A percentile compares a stretch with the other conserved stretches of the same genome.
phyloP scores from a whole-genome alignment of 139 green algal species.

The Astrephomene gubernaculifera region DNA sequence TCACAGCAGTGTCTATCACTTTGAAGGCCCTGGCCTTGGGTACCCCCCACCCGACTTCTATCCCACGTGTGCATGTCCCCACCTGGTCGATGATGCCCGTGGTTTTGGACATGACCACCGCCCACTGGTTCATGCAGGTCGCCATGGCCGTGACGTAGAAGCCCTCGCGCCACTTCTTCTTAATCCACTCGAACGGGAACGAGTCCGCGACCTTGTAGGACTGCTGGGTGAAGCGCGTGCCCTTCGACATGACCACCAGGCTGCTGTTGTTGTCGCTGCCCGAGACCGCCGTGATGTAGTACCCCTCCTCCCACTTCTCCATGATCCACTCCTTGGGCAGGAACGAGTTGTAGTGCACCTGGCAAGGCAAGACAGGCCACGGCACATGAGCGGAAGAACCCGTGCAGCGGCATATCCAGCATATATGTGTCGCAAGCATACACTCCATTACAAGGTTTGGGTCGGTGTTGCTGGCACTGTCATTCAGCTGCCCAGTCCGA shows the following conservation, averaged over 20 bases:
- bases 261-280: slow-evolving; percentile 76
- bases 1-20: too few species aligned
- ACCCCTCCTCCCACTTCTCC: slow-evolving; percentile 99
- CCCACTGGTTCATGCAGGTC: slow-evolving; percentile 87
- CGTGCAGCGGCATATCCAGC: too few species aligned
- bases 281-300: slow-evolving; percentile 97
- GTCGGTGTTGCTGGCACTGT: too few species aligned
- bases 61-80: too few species aligned
- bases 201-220: slow-evolving; percentile 97
- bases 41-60: too few species aligned
- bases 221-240: slow-evolving; percentile 97
- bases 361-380: background rate
- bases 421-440: too few species aligned
- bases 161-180: slow-evolving; percentile 99
- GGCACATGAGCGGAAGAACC: background rate
- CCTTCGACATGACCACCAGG: slow-evolving; percentile 93
- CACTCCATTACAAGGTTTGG: too few species aligned
- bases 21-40: too few species aligned
- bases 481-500: too few species aligned
- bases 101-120: slow-evolving; percentile 98
- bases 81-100: slow-evolving; percentile 94
- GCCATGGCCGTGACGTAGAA: slow-evolving; percentile 99
- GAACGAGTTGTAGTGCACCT: slow-evolving; percentile 61
- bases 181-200: slow-evolving; percentile 99
- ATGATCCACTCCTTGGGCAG: slow-evolving; percentile 95